phyloP scores from a whole-genome alignment of 208 protist genomes.

The Trypanosoma caninum region DNA sequence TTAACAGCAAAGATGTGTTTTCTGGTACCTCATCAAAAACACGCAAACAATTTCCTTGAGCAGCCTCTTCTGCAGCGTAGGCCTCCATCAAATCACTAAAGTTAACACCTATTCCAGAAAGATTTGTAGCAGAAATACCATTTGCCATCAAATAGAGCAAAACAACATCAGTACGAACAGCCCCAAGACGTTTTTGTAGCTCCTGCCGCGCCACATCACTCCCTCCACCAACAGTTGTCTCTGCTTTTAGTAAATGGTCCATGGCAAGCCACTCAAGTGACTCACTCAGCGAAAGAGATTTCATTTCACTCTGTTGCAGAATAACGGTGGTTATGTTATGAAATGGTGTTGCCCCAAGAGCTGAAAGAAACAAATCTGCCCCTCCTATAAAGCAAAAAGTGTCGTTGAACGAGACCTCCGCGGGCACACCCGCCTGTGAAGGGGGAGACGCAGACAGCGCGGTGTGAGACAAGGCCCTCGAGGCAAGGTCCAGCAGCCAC shows the following conservation, averaged over 20 bases:
- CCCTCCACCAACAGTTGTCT: background rate
- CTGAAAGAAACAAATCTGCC: constrained; percentile 53
- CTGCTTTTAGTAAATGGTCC: constrained; percentile 35
- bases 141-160: constrained; percentile 59
- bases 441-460: constrained; percentile 10
- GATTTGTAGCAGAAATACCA: constrained; percentile 45
- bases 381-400: constrained; percentile 62
- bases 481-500: constrained; percentile 74
- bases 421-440: background rate
- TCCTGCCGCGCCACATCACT: constrained; percentile 3
- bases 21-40: constrained; percentile 19
- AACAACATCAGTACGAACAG: constrained; percentile 58
- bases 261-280: constrained; percentile 67
- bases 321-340: constrained; percentile 64
- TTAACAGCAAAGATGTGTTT: constrained; percentile 31
- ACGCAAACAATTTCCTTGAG: background rate
- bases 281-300: constrained; percentile 52
- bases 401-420: constrained; percentile 39
- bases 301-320: constrained; percentile 54
- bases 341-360: constrained; percentile 57
- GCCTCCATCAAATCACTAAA: constrained; percentile 63
- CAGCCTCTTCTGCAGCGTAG: constrained; percentile 31
- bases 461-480: constrained; percentile 26
- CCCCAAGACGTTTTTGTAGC: constrained; percentile 31
- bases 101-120: constrained; percentile 32